Evolutionary conservation across 108 stramenopile species (phyloP).

Genomic region (Stephanodiscus minutulus): DNA sequence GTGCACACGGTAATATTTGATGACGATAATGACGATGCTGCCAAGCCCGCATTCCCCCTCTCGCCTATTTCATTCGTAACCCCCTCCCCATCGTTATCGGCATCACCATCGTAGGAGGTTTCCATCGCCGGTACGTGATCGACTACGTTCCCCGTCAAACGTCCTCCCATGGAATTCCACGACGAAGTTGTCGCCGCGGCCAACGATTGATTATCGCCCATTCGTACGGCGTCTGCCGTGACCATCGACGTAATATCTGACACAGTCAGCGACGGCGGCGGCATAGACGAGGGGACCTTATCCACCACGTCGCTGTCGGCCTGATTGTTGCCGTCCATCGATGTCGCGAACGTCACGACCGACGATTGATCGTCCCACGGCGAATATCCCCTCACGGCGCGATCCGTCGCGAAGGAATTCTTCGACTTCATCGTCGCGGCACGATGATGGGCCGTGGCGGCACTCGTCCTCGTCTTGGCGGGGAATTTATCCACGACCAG

Average conservation of each 20-base stretch:
- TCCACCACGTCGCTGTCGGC: conserved; percentile 11
- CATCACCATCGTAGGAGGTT: neutral
- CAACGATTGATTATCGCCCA: conserved; percentile 19
- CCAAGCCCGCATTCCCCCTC: too few species aligned
- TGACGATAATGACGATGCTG: neutral
- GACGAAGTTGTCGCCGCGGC: conserved; percentile 30
- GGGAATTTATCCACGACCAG: conserved; percentile 17
- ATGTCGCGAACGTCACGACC: conserved; percentile 11
- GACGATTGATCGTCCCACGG: conserved; percentile 1
- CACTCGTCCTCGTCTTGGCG: neutral
- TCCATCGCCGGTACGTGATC: neutral
- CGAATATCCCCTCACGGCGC: conserved; percentile 7
- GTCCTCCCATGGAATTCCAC: conserved; percentile 28
- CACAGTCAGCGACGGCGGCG: neutral
- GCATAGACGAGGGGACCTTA: conserved; percentile 19
- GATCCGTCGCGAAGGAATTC: conserved; percentile 7
- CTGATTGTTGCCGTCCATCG: neutral
- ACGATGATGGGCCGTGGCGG: neutral
- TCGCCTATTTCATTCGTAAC: too few species aligned
- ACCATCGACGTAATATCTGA: neutral
- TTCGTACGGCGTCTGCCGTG: conserved; percentile 12
- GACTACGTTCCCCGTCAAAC: conserved; percentile 14
- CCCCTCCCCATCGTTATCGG: neutral
- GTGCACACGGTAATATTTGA: conserved; percentile 11
- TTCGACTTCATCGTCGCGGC: neutral